phyloP scores from a whole-genome alignment of 78 protist species.

The Dictyostelium brefeldianum region DNA sequence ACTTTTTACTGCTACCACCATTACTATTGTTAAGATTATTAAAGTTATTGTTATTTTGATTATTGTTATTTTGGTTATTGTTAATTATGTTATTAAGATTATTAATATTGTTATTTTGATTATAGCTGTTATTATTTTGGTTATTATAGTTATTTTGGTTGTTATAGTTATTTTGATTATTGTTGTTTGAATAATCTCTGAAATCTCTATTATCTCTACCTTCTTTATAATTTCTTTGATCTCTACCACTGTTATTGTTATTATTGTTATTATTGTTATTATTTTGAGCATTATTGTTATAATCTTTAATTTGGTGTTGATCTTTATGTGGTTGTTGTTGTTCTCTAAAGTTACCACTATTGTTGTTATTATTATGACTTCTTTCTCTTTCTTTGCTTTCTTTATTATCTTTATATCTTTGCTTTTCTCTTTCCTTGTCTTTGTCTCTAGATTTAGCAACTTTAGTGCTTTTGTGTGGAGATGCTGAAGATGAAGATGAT shows the following conservation, averaged over 20 bases:
- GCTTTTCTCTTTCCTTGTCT: neutral
- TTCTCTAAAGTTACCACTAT: neutral
- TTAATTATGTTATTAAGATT: neutral
- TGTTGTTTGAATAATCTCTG: neutral
- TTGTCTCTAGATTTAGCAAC: neutral
- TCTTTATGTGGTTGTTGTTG: neutral
- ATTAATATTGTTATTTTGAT: neutral
- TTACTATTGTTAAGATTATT: neutral
- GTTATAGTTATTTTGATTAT: neutral
- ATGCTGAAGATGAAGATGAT: neutral
- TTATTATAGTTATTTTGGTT: neutral
- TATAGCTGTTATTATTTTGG: neutral
- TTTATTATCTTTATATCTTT: neutral
- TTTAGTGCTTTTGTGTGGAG: neutral
- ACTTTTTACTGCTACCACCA: neutral
- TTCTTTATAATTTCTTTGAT: neutral
- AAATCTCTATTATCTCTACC: neutral
- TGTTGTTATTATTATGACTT: neutral
- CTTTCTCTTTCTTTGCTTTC: neutral
- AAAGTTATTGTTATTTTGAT: neutral
- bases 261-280: neutral
- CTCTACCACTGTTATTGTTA: neutral
- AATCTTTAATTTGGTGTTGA: neutral
- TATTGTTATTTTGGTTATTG: neutral
- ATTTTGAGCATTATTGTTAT: neutral